phyloP scores from a whole-genome alignment of 2,329 filamentous ascomycete species.

The Penicillium sp. region DNA sequence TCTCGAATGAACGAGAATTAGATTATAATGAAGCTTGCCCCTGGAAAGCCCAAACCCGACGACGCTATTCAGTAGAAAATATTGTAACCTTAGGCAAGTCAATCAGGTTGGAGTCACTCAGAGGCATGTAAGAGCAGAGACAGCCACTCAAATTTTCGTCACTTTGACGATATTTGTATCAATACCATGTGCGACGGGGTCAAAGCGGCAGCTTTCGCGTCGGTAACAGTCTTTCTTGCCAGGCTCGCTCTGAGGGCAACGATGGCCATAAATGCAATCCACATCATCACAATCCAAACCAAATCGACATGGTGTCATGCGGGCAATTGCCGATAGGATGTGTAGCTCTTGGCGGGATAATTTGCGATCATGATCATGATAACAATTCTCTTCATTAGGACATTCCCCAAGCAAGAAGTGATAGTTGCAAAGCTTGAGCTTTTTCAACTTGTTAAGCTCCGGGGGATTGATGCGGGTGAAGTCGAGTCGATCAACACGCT shows the following conservation, averaged over 20 bases:
- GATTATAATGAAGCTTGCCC: slow-evolving; percentile 1
- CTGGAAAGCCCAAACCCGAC: slow-evolving; percentile 5
- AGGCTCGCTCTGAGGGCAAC: slow-evolving; percentile 54
- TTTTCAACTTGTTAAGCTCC: slow-evolving; percentile 58
- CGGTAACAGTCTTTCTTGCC: slow-evolving; percentile 56
- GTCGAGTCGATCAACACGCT: slow-evolving; percentile 55
- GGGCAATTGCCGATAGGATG: slow-evolving; percentile 56
- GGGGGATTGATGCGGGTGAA: slow-evolving; percentile 52
- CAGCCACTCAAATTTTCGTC: slow-evolving; percentile 39
- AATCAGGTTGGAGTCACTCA: slow-evolving; percentile 1
- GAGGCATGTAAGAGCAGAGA: neutral
- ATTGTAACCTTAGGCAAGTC: slow-evolving; percentile 1
- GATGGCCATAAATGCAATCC: slow-evolving; percentile 62
- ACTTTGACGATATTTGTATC: slow-evolving; percentile 56
- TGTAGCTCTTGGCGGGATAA: slow-evolving; percentile 52
- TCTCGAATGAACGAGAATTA: slow-evolving; percentile 4
- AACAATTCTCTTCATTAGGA: slow-evolving; percentile 51
- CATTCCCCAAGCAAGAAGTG: slow-evolving; percentile 58
- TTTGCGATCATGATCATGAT: slow-evolving; percentile 53
- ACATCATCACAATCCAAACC: slow-evolving; percentile 56
- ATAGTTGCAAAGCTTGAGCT: slow-evolving; percentile 61
- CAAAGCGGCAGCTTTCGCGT: slow-evolving; percentile 57
- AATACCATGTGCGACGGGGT: slow-evolving; percentile 55
- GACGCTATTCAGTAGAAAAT: slow-evolving; percentile 8
- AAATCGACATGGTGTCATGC: slow-evolving; percentile 60